Evolutionary conservation across 2,329 filamentous ascomycete species (phyloP).

Genomic region (Fusarium robinianum): DNA sequence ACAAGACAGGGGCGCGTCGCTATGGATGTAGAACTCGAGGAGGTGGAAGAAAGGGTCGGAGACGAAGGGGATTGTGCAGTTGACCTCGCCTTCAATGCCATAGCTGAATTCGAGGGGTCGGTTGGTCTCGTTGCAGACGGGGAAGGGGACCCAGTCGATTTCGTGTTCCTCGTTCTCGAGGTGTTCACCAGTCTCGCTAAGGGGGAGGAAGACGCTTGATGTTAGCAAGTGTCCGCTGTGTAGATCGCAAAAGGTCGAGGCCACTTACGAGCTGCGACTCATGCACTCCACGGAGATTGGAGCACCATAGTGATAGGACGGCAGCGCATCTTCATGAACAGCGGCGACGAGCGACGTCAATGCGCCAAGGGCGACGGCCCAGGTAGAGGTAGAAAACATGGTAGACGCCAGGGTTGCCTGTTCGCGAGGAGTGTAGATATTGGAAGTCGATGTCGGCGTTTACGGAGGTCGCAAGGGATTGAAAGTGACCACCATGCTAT

Average conservation of each 20-base stretch:
- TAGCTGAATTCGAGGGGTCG: conserved; percentile 84
- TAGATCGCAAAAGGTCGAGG: background rate
- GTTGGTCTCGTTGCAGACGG: conserved; percentile 84
- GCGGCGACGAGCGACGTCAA: conserved; percentile 37
- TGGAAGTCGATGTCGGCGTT: no score
- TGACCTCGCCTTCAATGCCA: conserved; percentile 78
- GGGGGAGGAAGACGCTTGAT: background rate
- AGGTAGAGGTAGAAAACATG: conserved; percentile 26
- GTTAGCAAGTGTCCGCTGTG: background rate
- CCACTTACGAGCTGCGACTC: conserved; percentile 71
- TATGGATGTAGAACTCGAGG: conserved; percentile 97
- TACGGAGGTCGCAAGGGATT: background rate
- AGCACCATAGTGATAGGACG: conserved; percentile 69
- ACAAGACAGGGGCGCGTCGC: conserved; percentile 90
- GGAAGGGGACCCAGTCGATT: conserved; percentile 91
- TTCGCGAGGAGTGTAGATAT: no score
- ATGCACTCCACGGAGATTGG: conserved; percentile 73
- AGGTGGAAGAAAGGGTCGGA: conserved; percentile 83
- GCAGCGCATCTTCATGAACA: conserved; percentile 50
- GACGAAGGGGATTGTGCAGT: conserved; percentile 80
- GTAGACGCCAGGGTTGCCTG: no score
- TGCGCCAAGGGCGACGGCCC: conserved; percentile 30
- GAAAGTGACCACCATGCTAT: conserved; percentile 10
- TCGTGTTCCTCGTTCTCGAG: conserved; percentile 80
- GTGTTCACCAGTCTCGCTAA: conserved; percentile 86